Conservation (phyloP, 148 eudicot species). For the Rhododendron molle region DNA sequence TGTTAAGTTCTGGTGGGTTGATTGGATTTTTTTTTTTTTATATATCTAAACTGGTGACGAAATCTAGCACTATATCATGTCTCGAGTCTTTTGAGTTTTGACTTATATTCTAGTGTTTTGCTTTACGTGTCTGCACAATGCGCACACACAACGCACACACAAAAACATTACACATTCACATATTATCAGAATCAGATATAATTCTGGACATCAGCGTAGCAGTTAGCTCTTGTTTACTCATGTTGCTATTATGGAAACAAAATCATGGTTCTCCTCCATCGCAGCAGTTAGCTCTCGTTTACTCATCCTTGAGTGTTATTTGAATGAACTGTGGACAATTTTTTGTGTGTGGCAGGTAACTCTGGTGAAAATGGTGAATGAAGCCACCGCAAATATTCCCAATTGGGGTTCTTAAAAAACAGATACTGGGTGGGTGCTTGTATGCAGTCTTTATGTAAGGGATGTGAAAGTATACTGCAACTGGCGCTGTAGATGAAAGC, state of each 20-base stretch:
- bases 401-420: slow-evolving; percentile 58
- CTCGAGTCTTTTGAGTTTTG: neutral
- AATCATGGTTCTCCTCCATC: neutral
- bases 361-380: slow-evolving; percentile 90
- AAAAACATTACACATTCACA: too few species aligned
- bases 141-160: too few species aligned
- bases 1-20: too few species aligned
- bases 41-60: neutral
- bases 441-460: neutral
- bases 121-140: neutral
- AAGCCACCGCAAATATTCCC: slow-evolving; percentile 82
- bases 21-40: neutral
- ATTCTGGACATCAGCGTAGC: neutral
- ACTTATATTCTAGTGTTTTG: neutral
- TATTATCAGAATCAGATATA: neutral
- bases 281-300: too few species aligned
- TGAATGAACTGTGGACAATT: neutral
- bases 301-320: neutral
- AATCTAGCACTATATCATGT: neutral
- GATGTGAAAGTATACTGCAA: neutral
- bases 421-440: neutral
- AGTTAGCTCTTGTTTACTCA: neutral
- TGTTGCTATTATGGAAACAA: neutral
- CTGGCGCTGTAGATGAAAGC: neutral
- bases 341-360: slow-evolving; percentile 52